Conservation (phyloP, 1,139 yeast genomes). For the Arxiozyma slooffiae region DNA sequence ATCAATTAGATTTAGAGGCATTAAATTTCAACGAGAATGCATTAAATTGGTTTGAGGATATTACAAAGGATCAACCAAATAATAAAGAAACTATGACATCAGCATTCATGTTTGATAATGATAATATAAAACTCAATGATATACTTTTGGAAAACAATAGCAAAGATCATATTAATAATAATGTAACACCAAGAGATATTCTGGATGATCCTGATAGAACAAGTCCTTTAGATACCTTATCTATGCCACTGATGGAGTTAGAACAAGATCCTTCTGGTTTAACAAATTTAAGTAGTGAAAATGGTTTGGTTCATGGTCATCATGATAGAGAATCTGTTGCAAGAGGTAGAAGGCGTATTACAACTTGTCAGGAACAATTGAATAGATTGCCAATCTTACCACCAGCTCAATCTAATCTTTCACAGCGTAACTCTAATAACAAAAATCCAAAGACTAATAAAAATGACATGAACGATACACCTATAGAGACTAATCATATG, state of each 20-base stretch:
- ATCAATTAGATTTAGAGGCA: conserved; percentile 13
- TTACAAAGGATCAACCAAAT: conserved; percentile 10
- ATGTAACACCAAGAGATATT: conserved; percentile 6
- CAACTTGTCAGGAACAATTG: conserved; percentile 11
- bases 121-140: neutral
- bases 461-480: neutral
- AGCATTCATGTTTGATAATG: conserved; percentile 2
- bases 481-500: neutral
- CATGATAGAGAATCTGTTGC: neutral
- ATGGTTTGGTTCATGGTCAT: neutral
- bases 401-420: neutral
- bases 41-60: conserved; percentile 21
- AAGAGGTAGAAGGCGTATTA: neutral
- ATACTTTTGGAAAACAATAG: neutral
- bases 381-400: conserved; percentile 10
- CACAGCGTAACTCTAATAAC: neutral
- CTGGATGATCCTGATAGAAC: conserved; percentile 24
- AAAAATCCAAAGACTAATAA: neutral
- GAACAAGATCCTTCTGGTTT: conserved; percentile 11
- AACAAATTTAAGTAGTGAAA: conserved; percentile 7
- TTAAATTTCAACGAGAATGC: conserved; percentile 17
- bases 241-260: conserved; percentile 27
- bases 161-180: conserved; percentile 6
- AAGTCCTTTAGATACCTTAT: conserved; percentile 27
- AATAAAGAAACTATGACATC: neutral